These are phyloP conservation scores for Botrytis aclada DNA, from an alignment of 2,329 filamentous ascomycete genomes.

Conservation along the genomic window DNA sequence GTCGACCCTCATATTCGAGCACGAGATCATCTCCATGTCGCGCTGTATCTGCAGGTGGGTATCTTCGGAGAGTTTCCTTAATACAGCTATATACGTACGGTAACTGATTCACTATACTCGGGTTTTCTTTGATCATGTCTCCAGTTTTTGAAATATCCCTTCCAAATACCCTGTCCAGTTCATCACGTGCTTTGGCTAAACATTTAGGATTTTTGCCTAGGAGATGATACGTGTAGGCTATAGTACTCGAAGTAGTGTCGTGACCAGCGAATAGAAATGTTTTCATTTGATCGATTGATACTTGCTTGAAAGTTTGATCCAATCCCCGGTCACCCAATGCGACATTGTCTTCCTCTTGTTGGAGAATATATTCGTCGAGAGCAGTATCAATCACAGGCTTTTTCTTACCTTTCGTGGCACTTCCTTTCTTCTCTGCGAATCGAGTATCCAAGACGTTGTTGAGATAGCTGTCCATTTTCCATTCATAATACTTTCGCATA, in stretches of 20 bases:
- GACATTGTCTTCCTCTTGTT: constrained; percentile 20
- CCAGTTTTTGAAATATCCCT: constrained; percentile 21
- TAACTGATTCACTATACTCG: constrained; percentile 26
- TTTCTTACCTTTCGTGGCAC: constrained; percentile 11
- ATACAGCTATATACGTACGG: constrained; percentile 29
- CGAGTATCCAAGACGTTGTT: constrained; percentile 27
- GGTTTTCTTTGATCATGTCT: constrained; percentile 21
- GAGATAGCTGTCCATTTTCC: constrained; percentile 30
- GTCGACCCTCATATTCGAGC: constrained; percentile 4
- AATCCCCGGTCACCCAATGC: constrained; percentile 16
- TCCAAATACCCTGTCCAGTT: constrained; percentile 30
- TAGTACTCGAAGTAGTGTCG: constrained; percentile 30
- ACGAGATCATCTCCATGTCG: constrained; percentile 23
- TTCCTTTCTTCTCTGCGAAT: constrained; percentile 20
- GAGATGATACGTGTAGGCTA: constrained; percentile 27
- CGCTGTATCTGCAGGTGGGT: constrained; percentile 25
- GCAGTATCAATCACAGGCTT: constrained; percentile 29
- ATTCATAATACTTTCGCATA: constrained; percentile 27
- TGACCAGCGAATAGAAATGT: constrained; percentile 30
- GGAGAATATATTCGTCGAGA: constrained; percentile 27
- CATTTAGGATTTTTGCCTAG: constrained; percentile 26
- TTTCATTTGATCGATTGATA: constrained; percentile 25
- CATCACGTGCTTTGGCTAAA: constrained; percentile 25
- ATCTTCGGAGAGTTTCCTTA: constrained; percentile 30
- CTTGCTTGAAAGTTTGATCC: constrained; percentile 25